These are phyloP conservation scores for Fusarium compactum DNA, from an alignment of 2,329 filamentous ascomycete genomes.

Conservation along the genomic window DNA sequence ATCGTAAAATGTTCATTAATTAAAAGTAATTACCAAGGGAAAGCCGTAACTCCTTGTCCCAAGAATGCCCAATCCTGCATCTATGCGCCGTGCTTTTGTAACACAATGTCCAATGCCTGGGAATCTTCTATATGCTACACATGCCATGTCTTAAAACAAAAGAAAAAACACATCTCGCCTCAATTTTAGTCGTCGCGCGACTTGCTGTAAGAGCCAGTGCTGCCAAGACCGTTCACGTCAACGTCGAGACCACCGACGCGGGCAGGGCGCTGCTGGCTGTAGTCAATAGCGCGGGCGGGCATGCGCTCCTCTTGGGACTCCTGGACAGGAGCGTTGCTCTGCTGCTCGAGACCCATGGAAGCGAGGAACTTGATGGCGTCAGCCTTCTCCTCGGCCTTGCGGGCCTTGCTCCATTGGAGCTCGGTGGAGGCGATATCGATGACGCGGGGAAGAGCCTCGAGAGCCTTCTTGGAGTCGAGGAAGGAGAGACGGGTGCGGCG, in stretches of 20 bases:
- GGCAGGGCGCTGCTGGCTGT: slow-evolving; percentile 5
- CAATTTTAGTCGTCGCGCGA: slow-evolving; percentile 16
- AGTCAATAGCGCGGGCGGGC: slow-evolving; percentile 17
- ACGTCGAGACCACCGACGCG: slow-evolving; percentile 30
- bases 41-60: slow-evolving; percentile 22
- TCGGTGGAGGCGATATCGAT: slow-evolving; percentile 81
- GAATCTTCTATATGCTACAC: slow-evolving; percentile 36
- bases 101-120: slow-evolving; percentile 13
- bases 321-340: slow-evolving; percentile 22
- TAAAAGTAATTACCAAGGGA: slow-evolving; percentile 16
- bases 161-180: background rate
- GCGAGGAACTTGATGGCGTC: slow-evolving; percentile 61
- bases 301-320: slow-evolving; percentile 24
- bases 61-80: slow-evolving; percentile 3
- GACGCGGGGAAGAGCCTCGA: slow-evolving; percentile 75
- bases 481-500: slow-evolving; percentile 80
- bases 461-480: slow-evolving; percentile 77
- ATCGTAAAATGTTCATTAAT: slow-evolving; percentile 22
- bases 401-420: slow-evolving; percentile 70
- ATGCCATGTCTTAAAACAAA: slow-evolving; percentile 15
- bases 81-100: slow-evolving; percentile 31
- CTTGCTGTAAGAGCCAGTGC: slow-evolving; percentile 26
- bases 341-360: slow-evolving; percentile 59
- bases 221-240: slow-evolving; percentile 32
- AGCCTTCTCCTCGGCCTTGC: slow-evolving; percentile 69